These are phyloP conservation scores for Macrotyloma uniflorum DNA, from an alignment of 306 rosid species.

Conservation along the genomic window DNA sequence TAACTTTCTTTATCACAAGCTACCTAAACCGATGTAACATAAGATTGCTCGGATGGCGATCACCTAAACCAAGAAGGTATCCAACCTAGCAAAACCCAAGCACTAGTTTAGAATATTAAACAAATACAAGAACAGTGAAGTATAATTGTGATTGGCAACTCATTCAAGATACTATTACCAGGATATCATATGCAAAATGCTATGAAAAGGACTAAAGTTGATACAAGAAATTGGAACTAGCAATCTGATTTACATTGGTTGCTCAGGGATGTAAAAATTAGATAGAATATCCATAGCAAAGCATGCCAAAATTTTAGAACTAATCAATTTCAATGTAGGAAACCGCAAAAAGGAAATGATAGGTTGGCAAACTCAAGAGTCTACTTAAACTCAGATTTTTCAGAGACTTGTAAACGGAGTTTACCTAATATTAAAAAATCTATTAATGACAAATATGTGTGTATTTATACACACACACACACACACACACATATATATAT, in stretches of 20 bases:
- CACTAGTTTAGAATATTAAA: constrained; percentile 2
- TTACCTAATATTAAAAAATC: too few relatives aligned
- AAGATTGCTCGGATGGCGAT: constrained; percentile 99
- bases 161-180: background rate
- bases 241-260: constrained; percentile 1
- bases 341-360: constrained; percentile 6
- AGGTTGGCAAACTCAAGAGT: too few relatives aligned
- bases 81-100: constrained; percentile 70
- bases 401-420: too few relatives aligned
- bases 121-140: background rate
- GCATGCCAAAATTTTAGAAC: background rate
- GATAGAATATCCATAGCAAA: background rate
- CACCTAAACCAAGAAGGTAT: constrained; percentile 98
- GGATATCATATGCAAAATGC: background rate
- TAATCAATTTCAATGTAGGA: constrained; percentile 16
- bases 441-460: too few relatives aligned
- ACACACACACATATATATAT: too few relatives aligned
- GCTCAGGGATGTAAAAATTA: background rate
- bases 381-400: too few relatives aligned
- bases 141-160: background rate
- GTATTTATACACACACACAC: too few relatives aligned
- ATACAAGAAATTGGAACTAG: constrained; percentile 3
- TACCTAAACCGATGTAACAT: constrained; percentile 94
- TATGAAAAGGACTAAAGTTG: background rate
- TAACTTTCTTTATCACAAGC: constrained; percentile 29